Base-by-base conservation (phyloP, 345 rosid species). In the Acer negundo region DNA sequence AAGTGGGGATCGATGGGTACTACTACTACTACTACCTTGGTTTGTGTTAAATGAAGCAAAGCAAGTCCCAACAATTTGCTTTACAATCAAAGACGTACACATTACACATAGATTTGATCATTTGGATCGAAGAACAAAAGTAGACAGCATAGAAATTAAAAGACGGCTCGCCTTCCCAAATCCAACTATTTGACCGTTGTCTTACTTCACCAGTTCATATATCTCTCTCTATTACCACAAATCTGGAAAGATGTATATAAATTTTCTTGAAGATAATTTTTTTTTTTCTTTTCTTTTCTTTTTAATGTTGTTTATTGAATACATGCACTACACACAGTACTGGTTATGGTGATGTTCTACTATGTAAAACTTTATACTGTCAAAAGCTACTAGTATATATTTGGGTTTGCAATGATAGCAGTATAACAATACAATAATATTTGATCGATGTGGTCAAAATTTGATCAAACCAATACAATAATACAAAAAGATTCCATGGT, bases 41-140 rank as follows among this genome's bases (percentile, higher is more conserved):
- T 74, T 78, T 78, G 69, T 78, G 76, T 42, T 65, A 42, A 58
- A 53, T 64, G 76, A 78, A 78, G 78, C 76, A 73, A 77, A 26
- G 20, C 62, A 17, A 56, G 22, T 19, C 23, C 78, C 75, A 55
- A 74, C 44, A 47, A 13, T 31, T 19, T 73, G 40, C 75, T 62
- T 81, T 74, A 40, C 61, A 4, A 55, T 2, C 3, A 55, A 55
- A 28, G 31, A 28, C 31, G 31, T 28, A 28, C 31, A 28, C 38
- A 35, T 35, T 35, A 35, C 38, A 35, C 38, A 35, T 5, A 35
- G 38, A 35, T 35, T 35, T 35, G 38, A 35, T 35, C 6, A 4
- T 35, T 35, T 35, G 38, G 24, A 28, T 28, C 31, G 31, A 15
- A 22, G 55, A 73, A 31, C 53, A 20, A 58, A 11, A 69, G 63